A percentile compares a stretch with the other conserved stretches of the same genome.
phyloP scores from a whole-genome alignment of 169 alveolate species.

The Plasmodium gonderi region DNA sequence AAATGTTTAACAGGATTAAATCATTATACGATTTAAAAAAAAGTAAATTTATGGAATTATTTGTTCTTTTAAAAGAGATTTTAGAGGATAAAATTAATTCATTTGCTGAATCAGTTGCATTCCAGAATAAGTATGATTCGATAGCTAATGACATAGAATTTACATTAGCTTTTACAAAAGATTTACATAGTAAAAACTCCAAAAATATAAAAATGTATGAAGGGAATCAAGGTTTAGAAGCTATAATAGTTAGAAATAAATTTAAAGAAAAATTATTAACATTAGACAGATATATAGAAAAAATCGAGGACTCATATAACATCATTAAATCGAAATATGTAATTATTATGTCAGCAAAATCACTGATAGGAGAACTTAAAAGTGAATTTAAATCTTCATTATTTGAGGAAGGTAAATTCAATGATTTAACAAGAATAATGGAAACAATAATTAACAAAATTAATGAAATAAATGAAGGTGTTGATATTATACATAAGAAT shows the following conservation, averaged over 20 bases:
- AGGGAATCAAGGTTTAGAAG: conserved; percentile 1
- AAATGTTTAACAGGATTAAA: conserved; percentile 14
- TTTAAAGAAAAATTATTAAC: conserved; percentile 1
- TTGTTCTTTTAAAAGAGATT: neutral
- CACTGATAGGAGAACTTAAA: neutral
- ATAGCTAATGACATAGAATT: neutral
- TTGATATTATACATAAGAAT: neutral
- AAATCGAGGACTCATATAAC: neutral
- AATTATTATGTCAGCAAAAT: conserved; percentile 11
- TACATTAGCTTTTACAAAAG: neutral
- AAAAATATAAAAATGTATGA: neutral
- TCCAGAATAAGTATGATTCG: neutral
- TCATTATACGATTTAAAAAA: neutral
- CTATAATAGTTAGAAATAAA: neutral
- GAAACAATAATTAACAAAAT: neutral
- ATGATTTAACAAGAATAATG: neutral
- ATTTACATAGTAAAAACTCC: neutral
- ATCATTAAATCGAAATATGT: neutral
- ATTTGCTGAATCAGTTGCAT: neutral
- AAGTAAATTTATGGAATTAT: neutral
- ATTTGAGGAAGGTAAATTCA: neutral
- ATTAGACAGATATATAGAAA: neutral
- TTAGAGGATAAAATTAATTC: neutral
- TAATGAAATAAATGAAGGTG: neutral
- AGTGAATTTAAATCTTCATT: neutral